phyloP scores from a whole-genome alignment of 768 basidiomycete species.

The Cyathus striatus region DNA sequence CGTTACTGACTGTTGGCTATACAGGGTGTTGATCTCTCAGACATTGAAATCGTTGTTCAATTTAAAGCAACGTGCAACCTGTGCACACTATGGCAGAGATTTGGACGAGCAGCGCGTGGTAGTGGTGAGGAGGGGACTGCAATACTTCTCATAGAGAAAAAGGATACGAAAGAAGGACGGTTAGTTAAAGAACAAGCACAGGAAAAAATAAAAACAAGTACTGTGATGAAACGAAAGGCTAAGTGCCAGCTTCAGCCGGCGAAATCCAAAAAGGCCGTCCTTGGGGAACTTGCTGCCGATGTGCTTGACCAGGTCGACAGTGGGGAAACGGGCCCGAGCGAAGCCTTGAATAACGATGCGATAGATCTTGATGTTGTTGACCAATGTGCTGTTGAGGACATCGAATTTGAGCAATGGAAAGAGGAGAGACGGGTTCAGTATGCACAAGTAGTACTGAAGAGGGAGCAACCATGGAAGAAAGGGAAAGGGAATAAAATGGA shows the following conservation, averaged over 20 bases:
- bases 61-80: too few relatives aligned
- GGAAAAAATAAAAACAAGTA: conserved; percentile 1
- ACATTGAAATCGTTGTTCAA: too few relatives aligned
- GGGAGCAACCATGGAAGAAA: not conserved
- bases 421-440: not conserved
- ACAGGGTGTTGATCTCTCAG: too few relatives aligned
- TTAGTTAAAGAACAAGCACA: conserved; percentile 6
- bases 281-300: not conserved
- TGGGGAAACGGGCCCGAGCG: not conserved
- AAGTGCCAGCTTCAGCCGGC: not conserved
- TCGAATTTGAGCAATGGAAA: not conserved
- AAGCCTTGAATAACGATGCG: not conserved
- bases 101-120: too few relatives aligned
- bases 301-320: not conserved
- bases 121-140: conserved; percentile 9
- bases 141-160: conserved; percentile 20
- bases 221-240: not conserved
- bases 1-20: too few relatives aligned
- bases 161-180: conserved; percentile 17
- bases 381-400: not conserved
- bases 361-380: not conserved
- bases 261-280: not conserved
- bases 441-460: conserved; percentile 1
- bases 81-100: too few relatives aligned
- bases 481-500: not conserved